phyloP scores from a whole-genome alignment of 176 grass and related monocot genomes.

The Pontederia crassipes region DNA sequence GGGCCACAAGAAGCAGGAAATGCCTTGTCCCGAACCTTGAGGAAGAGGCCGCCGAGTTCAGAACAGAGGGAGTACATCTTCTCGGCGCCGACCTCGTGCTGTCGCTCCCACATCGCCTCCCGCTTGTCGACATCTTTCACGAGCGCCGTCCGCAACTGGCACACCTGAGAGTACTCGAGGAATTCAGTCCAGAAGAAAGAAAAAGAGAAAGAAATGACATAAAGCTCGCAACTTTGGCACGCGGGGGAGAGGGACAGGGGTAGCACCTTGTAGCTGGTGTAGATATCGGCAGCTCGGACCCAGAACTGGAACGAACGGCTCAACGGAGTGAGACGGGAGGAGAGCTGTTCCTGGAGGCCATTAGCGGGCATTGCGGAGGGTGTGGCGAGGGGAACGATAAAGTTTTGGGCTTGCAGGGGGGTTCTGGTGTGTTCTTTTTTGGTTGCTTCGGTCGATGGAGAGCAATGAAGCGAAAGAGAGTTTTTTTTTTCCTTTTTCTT shows the following conservation, averaged over 20 bases:
- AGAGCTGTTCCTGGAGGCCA: slow-evolving; percentile 30
- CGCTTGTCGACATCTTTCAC: slow-evolving; percentile 49
- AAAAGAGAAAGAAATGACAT: neutral
- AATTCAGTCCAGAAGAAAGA: neutral
- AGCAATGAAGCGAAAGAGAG: too few species aligned
- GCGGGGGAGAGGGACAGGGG: too few species aligned
- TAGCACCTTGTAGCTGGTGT: slow-evolving; percentile 76
- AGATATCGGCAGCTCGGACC: slow-evolving; percentile 71
- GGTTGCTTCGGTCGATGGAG: too few species aligned
- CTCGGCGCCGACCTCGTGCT: slow-evolving; percentile 68
- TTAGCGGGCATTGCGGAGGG: too few species aligned
- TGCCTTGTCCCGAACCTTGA: slow-evolving; percentile 41
- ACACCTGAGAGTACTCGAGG: slow-evolving; percentile 30
- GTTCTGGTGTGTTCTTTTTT: too few species aligned
- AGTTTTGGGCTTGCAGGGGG: too few species aligned
- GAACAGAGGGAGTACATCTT: slow-evolving; percentile 99
- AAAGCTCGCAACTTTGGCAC: neutral
- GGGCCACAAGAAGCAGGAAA: neutral
- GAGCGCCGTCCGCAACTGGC: slow-evolving; percentile 48
- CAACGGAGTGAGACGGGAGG: slow-evolving; percentile 47
- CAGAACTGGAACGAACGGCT: slow-evolving; percentile 83
- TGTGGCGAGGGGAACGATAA: too few species aligned
- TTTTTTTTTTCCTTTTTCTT: too few species aligned
- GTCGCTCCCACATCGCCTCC: slow-evolving; percentile 84
- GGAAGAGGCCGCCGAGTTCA: slow-evolving; percentile 81